phyloP scores from a whole-genome alignment of 805 yeast species.

The Metschnikowia kunwiensis region DNA sequence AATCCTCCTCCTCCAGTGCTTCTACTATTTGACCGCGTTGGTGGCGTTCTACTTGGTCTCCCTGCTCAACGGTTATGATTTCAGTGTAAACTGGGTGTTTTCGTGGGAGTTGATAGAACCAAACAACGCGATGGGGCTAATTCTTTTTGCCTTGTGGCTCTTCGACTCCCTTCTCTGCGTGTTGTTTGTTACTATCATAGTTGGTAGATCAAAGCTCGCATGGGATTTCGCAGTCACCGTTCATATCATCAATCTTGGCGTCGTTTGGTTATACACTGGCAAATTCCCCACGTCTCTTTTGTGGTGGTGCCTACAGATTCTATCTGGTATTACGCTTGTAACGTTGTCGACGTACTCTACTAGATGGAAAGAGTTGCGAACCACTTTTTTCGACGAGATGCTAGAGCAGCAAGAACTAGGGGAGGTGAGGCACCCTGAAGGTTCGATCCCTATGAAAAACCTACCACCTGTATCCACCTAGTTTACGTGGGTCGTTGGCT shows the following conservation, averaged over 20 bases:
- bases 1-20: slow-evolving; percentile 70
- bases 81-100: slow-evolving; percentile 68
- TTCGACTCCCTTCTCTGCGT: slow-evolving; percentile 81
- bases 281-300: slow-evolving; percentile 65
- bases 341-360: slow-evolving; percentile 85
- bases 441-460: slow-evolving; percentile 3
- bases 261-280: slow-evolving; percentile 63
- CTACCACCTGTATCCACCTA: background rate
- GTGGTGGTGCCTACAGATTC: slow-evolving; percentile 83
- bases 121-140: slow-evolving; percentile 78
- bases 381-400: slow-evolving; percentile 85
- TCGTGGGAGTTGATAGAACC: slow-evolving; percentile 74
- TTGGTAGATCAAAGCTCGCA: slow-evolving; percentile 89
- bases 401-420: slow-evolving; percentile 41
- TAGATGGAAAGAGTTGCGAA: slow-evolving; percentile 86
- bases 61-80: slow-evolving; percentile 65
- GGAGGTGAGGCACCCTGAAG: slow-evolving; percentile 1
- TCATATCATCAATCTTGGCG: slow-evolving; percentile 71
- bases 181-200: slow-evolving; percentile 77
- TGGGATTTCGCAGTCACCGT: slow-evolving; percentile 97
- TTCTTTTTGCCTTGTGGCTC: slow-evolving; percentile 74
- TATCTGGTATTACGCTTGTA: slow-evolving; percentile 67
- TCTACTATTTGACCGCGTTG: slow-evolving; percentile 74
- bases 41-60: slow-evolving; percentile 64
- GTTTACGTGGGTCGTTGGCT: background rate